Base-by-base conservation (phyloP, 1,284 basidiomycete genomes). In the Pseudozyma tsukubaensis region DNA sequence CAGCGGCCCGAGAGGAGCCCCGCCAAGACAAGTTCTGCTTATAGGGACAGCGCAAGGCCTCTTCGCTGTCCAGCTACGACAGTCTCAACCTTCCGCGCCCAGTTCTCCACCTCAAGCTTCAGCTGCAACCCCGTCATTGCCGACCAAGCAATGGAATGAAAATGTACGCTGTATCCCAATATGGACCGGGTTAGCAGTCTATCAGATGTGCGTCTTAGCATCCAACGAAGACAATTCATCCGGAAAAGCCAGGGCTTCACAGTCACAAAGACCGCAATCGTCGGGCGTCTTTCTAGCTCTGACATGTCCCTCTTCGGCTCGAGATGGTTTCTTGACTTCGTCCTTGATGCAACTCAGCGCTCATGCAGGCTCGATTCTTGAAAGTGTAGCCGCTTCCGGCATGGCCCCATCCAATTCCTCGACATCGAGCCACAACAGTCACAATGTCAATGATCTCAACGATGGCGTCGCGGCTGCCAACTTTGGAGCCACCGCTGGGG, bases 211-310 rank as follows among this genome's bases (percentile, higher is more conserved):
- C n/a, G 32, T 72, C 0, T 40, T 79, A 18, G 54, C 68, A 6
- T 72, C 77, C 8, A 61, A 51, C 14, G 45, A 50, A n/a, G 13
- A 9, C 13, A 6, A 16, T 9, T 4, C 36, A 18, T 5, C 44
- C 19, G 14, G 24, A 14, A 34, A 16, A 1, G 39, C 19, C 2
- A 13, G 39, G 10, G 40, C 18, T 11, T 16, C 53, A 35, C 21
- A 43, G 19, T 16, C 50, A 4, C 11, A 35, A 0, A 14, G 29
- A 16, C 42, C 44, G 29, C 29, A 53, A 11, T 32, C 50, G 29
- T 62, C 69, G 8, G 69, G 76, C 34, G 72, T 78, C 52, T 55
- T 78, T n/a, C 54, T 78, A 9, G 74, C 76, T 13, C 62, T 77
- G n/a, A 76, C 76, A 12, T 53, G 66, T 50, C 51, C 70, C 29